Evolutionary conservation across 192 early-diverging fungal species (phyloP), one percentile per base, ranked within the genome.

Genomic region (Pecoramyces ruminantium): DNA sequence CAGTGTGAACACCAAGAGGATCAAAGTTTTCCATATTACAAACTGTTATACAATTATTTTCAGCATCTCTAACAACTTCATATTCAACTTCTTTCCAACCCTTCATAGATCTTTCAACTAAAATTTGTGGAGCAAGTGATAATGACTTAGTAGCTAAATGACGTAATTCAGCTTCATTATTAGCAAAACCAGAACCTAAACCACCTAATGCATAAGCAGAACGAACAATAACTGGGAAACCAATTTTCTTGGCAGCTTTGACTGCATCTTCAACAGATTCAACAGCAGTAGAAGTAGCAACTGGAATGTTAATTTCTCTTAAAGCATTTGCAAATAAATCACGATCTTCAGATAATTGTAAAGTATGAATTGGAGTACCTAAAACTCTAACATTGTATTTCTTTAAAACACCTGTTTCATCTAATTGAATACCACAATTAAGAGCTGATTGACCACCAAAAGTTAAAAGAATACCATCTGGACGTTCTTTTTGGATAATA

Each of bases 11-110:
- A 29, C 97, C 96, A 39, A 99, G 92, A 29, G 97, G 97, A 82
- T 99, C 97, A 89, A 99, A 98, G 92, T 99, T 99, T 86, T 99
- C 96, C 96, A 98, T 99, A 90, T 99, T 99, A 87, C 97, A 99
- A 51, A 99, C 96, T 29, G 97, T 98, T 80, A 99, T 96, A 86
- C 97, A 99, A 88, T 99, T 99, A 87, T 99, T 92, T 78, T 92
- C 90, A 78, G 94, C 92, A 86, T 99, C 97, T 82, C 97, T 93
- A 29, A 99, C 96, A 38, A 99, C 96, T 84, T 99, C 97, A 85
- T 99, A 99, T 87, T 99, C 97, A 78, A 99, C 91, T 87, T 99
- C 97, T 86, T 99, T 99, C 96, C 97, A 99, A 29, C 97, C 97
- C 85, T 96, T 96, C 96, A 99, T 97, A 17, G 93, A 95, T 81